These are phyloP conservation scores for Erodium trifolium DNA, from an alignment of 441 rosid genomes.

Conservation along the genomic window DNA sequence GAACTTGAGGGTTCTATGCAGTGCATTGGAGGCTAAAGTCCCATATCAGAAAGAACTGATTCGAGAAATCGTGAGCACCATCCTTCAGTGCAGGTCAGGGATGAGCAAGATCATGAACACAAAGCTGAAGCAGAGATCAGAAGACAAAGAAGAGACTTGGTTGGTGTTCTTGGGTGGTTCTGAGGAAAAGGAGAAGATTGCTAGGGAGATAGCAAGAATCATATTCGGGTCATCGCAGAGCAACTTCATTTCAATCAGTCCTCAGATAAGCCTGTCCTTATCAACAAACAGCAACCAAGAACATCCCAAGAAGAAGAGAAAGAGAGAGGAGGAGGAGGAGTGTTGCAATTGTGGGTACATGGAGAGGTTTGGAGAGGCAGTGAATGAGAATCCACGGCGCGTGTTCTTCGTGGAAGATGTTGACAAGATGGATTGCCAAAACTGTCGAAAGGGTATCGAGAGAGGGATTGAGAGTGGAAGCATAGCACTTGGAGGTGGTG, in stretches of 20 bases:
- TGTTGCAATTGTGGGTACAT: conserved; percentile 25
- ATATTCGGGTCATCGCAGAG: conserved; percentile 44
- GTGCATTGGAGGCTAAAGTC: conserved; percentile 42
- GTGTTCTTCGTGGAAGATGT: conserved; percentile 58
- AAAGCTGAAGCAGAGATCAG: conserved; percentile 10
- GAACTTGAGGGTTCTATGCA: conserved; percentile 39
- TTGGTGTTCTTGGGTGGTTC: conserved; percentile 37
- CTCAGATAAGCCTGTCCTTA: conserved; percentile 15
- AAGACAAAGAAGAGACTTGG: conserved; percentile 49
- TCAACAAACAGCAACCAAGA: conserved; percentile 10
- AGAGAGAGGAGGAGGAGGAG: conserved; percentile 12
- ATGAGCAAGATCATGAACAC: conserved; percentile 15
- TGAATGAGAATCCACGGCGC: conserved; percentile 63
- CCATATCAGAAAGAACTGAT: conserved; percentile 47
- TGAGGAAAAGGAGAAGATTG: conserved; percentile 39
- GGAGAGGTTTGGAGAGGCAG: conserved; percentile 41
- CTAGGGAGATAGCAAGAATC: conserved; percentile 48
- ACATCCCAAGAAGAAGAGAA: conserved; percentile 16
- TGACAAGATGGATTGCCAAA: conserved; percentile 27
- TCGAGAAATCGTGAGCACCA: conserved; percentile 37
- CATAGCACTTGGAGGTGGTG: conserved; percentile 24
- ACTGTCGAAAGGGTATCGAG: conserved; percentile 32
- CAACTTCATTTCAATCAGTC: conserved; percentile 33
- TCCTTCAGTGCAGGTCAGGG: conserved; percentile 53
- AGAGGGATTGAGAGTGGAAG: conserved; percentile 39